These are phyloP conservation scores for Colletotrichum endophyticum DNA, from an alignment of 2,329 filamentous ascomycete genomes.

Conservation along the genomic window DNA sequence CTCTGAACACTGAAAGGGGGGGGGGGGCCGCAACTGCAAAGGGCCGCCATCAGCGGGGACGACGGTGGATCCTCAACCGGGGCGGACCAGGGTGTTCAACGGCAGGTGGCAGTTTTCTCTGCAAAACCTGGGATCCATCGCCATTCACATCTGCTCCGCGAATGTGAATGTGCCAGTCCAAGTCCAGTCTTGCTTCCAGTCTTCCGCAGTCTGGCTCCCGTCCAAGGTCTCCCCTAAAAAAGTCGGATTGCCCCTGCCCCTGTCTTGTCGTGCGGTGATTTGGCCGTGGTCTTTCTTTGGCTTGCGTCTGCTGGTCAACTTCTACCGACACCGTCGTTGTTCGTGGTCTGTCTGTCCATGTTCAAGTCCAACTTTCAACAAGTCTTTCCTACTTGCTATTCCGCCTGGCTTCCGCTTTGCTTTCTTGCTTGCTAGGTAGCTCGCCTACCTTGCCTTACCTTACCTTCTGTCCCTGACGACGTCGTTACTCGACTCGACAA, in stretches of 20 bases:
- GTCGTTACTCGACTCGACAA: neutral
- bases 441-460: neutral
- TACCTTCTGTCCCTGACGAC: neutral
- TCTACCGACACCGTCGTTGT: neutral
- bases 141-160: neutral
- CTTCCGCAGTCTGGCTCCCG: neutral
- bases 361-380: neutral
- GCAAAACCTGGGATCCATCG: neutral
- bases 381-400: neutral
- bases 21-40: neutral
- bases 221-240: neutral
- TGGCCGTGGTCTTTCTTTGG: neutral
- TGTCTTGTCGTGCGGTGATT: neutral
- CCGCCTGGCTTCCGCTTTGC: neutral
- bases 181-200: neutral
- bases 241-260: neutral
- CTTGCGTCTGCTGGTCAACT: neutral
- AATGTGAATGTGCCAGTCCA: neutral
- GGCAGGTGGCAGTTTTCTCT: conserved; percentile 8
- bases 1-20: neutral
- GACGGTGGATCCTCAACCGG: neutral
- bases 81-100: neutral
- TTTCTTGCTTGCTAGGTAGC: neutral
- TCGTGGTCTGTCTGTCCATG: neutral
- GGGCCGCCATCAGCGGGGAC: neutral